Base-by-base conservation (phyloP, 2,329 filamentous ascomycete genomes). In the Talaromyces funiculosus region DNA sequence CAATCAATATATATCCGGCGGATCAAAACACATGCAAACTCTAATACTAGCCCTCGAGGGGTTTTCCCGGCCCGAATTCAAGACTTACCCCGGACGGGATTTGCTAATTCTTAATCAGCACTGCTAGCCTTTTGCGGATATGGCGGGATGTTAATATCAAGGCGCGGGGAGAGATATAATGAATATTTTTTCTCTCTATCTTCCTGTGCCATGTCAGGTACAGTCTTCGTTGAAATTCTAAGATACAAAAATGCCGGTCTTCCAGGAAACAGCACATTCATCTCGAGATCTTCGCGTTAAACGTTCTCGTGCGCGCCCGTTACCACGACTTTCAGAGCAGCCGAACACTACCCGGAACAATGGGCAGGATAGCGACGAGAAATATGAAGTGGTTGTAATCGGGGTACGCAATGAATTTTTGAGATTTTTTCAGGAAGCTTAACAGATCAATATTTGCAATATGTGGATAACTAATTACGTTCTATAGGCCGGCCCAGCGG, bases 301-400 rank as follows among this genome's bases (percentile, higher is more conserved):
- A 14, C 75, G 74, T 16, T 75, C 74, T 6, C 75, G 76, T 61
- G 73, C 72, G 10, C 69, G 70, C 33, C 74, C 75, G 45, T 64
- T 77, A 18, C 73, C 76, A 45, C 70, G 73, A 35, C 63, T 76
- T 5, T 65, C 71, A 0, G 68, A 71, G 1, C 53, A 64, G 4
- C 45, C 62, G 12, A 45, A 54, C 40, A 59, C 42, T 12, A 61
- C 61, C 33, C 63, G 62, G 14, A 37, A 24, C n/a, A 47, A 26
- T 33, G 26, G n/a, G 4, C 47, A 47, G 16, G 38, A 47, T 24
- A 18, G 8, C 3, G n/a, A n/a, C 3, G 73, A 73, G 40, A 72
- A 67, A 59, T 78, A 77, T 67, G 77, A 79, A 63, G 75, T 79
- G 2, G 67, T 79, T 1, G 66, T 79, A 12, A 70, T 73, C 10